Evolutionary conservation across 257 asterid species (phyloP).

Genomic region (Solanum etuberosum): DNA sequence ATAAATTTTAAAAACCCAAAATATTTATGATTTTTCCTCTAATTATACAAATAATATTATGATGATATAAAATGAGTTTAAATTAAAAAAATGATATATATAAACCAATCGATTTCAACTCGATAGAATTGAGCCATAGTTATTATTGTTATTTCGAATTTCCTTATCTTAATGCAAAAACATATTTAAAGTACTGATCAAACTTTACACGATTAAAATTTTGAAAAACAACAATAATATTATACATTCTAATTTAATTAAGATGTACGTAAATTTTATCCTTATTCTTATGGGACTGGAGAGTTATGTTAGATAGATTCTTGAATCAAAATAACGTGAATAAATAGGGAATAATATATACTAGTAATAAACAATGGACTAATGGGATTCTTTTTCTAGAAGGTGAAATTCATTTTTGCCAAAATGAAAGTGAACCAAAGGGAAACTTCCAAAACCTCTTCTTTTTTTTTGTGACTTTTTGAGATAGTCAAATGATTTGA

Average conservation of each 20-base stretch:
- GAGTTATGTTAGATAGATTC: not conserved
- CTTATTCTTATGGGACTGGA: fast-evolving
- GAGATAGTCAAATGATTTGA: not conserved
- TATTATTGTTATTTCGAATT: not conserved
- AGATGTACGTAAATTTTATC: not conserved
- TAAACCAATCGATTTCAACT: too few species aligned
- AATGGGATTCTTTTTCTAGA: not conserved
- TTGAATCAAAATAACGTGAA: fast-evolving
- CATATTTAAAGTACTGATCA: not conserved
- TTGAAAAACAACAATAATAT: not conserved
- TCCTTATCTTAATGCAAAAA: not conserved
- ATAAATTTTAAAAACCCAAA: not conserved
- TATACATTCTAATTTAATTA: not conserved
- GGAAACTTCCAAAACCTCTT: not conserved
- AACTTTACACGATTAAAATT: not conserved
- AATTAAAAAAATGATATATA: too few species aligned
- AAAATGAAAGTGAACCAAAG: not conserved
- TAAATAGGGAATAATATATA: not conserved
- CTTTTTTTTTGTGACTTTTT: not conserved
- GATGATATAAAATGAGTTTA: too few species aligned
- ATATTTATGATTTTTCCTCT: not conserved
- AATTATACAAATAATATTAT: not conserved
- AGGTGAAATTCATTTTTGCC: not conserved
- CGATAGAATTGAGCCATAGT: not conserved
- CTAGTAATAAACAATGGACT: not conserved